Evolutionary conservation across 495 filamentous ascomycete species (phyloP), one percentile per base, ranked within the genome.

Genomic region (Neurospora sp.): DNA sequence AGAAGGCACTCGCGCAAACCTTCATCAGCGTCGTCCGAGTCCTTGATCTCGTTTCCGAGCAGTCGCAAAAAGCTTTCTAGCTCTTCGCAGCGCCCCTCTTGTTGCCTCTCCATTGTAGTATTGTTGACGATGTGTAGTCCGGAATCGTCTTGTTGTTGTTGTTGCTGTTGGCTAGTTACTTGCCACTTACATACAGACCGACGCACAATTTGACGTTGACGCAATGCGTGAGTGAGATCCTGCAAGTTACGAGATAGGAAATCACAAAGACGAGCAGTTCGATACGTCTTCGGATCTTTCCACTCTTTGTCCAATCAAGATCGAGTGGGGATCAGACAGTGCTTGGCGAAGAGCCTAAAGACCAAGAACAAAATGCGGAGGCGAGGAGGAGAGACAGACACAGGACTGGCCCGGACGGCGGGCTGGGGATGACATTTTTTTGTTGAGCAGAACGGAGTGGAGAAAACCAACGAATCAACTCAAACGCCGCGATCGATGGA

Each of bases 1-100:
- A 1, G 10, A 9, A n/a, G 27, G 41, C 38, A 62, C 18, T 59
- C 27, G 41, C 41, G 62, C 72, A 39, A 18, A 79, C 75, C 73
- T 74, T 74, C 72, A n/a, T 73, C 69, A 18, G 72, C 73, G 69
- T 74, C 75, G 27, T 73, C 69, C 9, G 70, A 66, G 5, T 70
- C 20, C 11, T 41, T 27, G 23, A 76, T 74, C 69, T 73, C 66
- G 4, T 74, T 73, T 14, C 72, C 74, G 40, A 76, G 72, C 11
- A 70, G 72, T 18, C 12, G 71, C 27, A 71, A 31, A 6, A 74
- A 54, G 27, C 41, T 69, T n/a, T 77, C 69, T 14, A 70, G 70
- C 78, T 76, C 77, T 66, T 66, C 54, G 27, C 54, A 66, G 7
- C 12, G 12, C 27, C 14, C 54, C 27, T 35, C 14, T 18, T 66